Evolutionary conservation across 306 rosid genomes (phyloP).

Genomic region (Cicer chorassanicum): DNA sequence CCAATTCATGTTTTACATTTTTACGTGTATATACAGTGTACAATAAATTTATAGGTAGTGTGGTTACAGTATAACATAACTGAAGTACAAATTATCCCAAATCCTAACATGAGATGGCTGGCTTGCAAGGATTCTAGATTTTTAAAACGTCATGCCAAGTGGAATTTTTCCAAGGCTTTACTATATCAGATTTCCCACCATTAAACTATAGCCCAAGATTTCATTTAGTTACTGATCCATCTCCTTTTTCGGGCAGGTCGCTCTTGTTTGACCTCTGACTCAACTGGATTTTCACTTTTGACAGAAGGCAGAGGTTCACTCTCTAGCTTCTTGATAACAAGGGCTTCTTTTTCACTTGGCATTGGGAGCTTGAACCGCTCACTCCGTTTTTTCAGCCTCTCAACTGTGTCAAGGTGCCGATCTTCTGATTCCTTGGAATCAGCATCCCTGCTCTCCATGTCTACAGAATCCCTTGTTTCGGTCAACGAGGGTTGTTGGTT

Average conservation of each 20-base stretch:
- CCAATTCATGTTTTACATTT: constrained; percentile 74
- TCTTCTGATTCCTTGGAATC: constrained; percentile 69
- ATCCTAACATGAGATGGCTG: constrained; percentile 50
- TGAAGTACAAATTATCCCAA: constrained; percentile 54
- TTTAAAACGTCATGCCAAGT: constrained; percentile 40
- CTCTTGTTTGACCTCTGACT: constrained; percentile 80
- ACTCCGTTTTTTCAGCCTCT: constrained; percentile 95
- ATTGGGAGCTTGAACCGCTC: constrained; percentile 98
- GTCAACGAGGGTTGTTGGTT: constrained; percentile 50
- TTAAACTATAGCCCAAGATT: constrained; percentile 33
- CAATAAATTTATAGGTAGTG: constrained; percentile 50
- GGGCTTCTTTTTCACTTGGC: constrained; percentile 90
- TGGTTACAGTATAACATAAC: constrained; percentile 61
- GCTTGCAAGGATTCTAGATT: constrained; percentile 45
- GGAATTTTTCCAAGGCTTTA: constrained; percentile 40
- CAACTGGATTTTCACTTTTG: constrained; percentile 67
- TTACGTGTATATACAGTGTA: constrained; percentile 68
- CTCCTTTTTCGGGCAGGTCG: constrained; percentile 96
- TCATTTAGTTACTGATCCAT: constrained; percentile 77
- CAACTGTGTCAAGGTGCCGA: constrained; percentile 86
- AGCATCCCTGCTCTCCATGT: constrained; percentile 64
- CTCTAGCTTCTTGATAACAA: constrained; percentile 70
- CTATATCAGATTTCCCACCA: constrained; percentile 28
- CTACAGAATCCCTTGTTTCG: constrained; percentile 72
- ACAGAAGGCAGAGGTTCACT: constrained; percentile 70